Evolutionary conservation across 2,329 filamentous ascomycete genomes (phyloP).

Genomic region (Orbilia ellipsospora): DNA sequence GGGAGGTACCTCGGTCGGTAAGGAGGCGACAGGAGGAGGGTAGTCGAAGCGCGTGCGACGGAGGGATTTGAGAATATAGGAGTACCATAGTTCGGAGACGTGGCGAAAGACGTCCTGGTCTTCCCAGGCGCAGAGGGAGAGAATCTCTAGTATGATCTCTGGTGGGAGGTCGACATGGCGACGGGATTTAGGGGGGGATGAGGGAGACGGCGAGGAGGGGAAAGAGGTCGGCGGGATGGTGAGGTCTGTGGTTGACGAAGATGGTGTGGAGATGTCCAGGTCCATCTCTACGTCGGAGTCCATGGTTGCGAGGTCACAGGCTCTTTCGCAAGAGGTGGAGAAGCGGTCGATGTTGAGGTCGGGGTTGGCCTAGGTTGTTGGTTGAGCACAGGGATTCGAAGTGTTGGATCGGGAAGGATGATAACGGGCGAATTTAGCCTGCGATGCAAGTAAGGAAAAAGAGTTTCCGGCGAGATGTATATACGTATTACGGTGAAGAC

Average conservation of each 20-base stretch:
- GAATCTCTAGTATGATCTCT: conserved; percentile 55
- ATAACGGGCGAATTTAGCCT: neutral
- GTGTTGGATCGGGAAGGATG: conserved; percentile 1
- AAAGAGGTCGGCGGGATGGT: conserved; percentile 33
- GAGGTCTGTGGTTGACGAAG: conserved; percentile 37
- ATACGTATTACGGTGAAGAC: too few relatives aligned
- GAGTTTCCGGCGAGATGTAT: conserved; percentile 2
- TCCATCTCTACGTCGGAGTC: conserved; percentile 52
- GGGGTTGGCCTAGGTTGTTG: conserved; percentile 1
- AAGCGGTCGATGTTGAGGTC: neutral
- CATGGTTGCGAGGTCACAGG: conserved; percentile 13
- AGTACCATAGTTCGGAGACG: conserved; percentile 54
- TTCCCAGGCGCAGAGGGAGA: conserved; percentile 54
- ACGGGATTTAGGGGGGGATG: conserved; percentile 13
- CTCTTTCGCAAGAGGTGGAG: neutral
- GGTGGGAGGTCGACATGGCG: conserved; percentile 48
- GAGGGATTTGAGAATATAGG: conserved; percentile 50
- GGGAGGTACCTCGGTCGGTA: neutral
- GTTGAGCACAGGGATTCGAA: conserved; percentile 1
- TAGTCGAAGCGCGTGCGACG: conserved; percentile 51
- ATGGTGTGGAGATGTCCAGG: conserved; percentile 42
- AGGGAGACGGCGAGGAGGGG: conserved; percentile 21
- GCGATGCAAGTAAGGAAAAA: conserved; percentile 4
- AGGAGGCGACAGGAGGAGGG: conserved; percentile 4
- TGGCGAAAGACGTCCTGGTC: conserved; percentile 53